Evolutionary conservation across 1,139 yeast species (phyloP).

Genomic region (Magnusiomyces ingens): DNA sequence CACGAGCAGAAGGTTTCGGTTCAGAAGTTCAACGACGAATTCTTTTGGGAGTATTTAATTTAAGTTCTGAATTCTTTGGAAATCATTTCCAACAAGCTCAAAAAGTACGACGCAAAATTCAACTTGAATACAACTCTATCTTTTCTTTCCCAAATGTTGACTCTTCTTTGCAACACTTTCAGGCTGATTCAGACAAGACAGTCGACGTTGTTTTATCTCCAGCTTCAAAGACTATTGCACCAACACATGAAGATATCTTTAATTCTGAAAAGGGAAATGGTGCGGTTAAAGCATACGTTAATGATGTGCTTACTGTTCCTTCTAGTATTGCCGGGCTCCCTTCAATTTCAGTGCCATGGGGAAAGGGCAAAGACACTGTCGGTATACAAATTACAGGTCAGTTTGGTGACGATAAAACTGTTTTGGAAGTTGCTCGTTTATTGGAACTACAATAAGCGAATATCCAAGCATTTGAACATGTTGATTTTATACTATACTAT

Average conservation of each 20-base stretch:
- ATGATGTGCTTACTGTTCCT: conserved; percentile 84
- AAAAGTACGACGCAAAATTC: conserved; percentile 51
- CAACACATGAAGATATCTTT: conserved; percentile 41
- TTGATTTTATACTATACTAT: neutral
- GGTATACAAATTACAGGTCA: conserved; percentile 83
- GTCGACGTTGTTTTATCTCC: conserved; percentile 74
- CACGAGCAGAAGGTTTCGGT: conserved; percentile 67
- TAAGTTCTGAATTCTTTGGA: conserved; percentile 68
- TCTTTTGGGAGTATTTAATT: conserved; percentile 75
- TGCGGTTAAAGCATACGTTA: conserved; percentile 55
- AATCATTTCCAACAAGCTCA: conserved; percentile 78
- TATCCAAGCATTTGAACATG: neutral
- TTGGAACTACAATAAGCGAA: conserved; percentile 16
- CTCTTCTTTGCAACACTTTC: conserved; percentile 16
- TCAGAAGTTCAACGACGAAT: conserved; percentile 77
- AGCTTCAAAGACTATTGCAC: conserved; percentile 59
- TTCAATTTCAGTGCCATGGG: conserved; percentile 64
- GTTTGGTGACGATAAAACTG: conserved; percentile 66
- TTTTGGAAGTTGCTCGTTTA: conserved; percentile 41
- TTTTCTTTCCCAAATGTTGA: conserved; percentile 51
- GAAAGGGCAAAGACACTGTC: conserved; percentile 34
- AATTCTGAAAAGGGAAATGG: conserved; percentile 18
- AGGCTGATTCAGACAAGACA: conserved; percentile 23
- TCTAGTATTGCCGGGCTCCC: conserved; percentile 92
- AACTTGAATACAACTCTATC: conserved; percentile 56